Base-by-base conservation (phyloP, 2,329 filamentous ascomycete species). In the Aureobasidium sp. region DNA sequence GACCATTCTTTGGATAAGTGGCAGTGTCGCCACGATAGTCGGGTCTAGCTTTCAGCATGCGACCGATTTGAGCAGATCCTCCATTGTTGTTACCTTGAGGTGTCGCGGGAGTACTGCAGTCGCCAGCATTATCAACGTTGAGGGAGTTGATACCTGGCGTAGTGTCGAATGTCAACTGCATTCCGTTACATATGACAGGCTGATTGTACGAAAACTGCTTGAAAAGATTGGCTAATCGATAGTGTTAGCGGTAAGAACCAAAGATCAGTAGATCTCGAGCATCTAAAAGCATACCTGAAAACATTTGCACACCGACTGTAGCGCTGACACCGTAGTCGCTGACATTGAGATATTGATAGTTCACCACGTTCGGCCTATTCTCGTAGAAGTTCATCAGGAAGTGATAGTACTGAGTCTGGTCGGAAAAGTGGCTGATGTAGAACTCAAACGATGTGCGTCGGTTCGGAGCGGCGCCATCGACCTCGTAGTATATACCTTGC, bases 401-500 rank as follows among this genome's bases (percentile, higher is more conserved):
- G 34, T 68, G 67, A 20, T 66, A 68, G 55, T 67, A 68, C 22
- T 64, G 42, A 1, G 22, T 31, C 6, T 37, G 15, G 14, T 59
- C 52, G 37, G 20, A 9, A 53, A 62, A 65, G 12, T 41, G 39
- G 25, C 44, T 48, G 15, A 45, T 45, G 42, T 67, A 66, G 17
- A 48, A 68, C 53, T 66, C 67, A 34, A 66, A 67, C 2, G 65
- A 61, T 3, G 64, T 52, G 12, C n/a, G 31, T 5, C 65, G 57
- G 15, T 53, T 56, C 0, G 62, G 60, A 3, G 58, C 51, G 8
- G 49, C 42, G 29, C 65, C 64, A 25, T 61, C 41, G 25, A 66
- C 51, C 29, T 67, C 48, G 48, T 67, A 69, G 59, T 66, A 69
- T 61, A 69, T 64, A 20, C 67, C 66, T 31, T 68, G 66, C 14